A percentile compares a stretch with the other conserved stretches of the same genome.
phyloP scores from a whole-genome alignment of 345 rosid genomes.

The Acer saccharum region DNA sequence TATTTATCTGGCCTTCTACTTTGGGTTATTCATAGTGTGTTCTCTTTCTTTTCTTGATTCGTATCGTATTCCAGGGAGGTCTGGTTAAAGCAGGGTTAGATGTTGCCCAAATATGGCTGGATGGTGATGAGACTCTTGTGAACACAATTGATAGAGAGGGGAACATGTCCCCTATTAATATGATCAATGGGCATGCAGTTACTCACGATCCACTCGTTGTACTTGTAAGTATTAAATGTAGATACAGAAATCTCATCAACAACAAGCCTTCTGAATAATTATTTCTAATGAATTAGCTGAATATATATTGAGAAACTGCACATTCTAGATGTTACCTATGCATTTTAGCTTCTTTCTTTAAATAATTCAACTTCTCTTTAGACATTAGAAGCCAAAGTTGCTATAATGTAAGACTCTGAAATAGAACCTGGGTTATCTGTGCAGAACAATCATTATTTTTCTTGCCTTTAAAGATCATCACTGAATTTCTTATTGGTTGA shows the following conservation, averaged over 20 bases:
- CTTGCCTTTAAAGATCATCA: neutral
- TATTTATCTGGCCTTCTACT: neutral
- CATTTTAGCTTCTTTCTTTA: neutral
- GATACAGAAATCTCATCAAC: neutral
- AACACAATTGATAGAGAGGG: conserved; percentile 87
- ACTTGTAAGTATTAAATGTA: conserved; percentile 56
- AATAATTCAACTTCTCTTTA: neutral
- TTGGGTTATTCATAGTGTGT: conserved; percentile 12
- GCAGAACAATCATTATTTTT: neutral
- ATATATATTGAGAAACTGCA: neutral
- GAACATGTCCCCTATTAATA: conserved; percentile 63
- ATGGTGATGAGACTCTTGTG: conserved; percentile 87
- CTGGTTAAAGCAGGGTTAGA: conserved; percentile 90
- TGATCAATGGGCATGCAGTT: conserved; percentile 78
- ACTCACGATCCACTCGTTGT: conserved; percentile 91
- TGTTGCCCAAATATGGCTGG: conserved; percentile 90
- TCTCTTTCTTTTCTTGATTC: neutral
- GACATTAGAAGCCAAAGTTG: neutral
- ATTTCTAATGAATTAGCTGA: neutral
- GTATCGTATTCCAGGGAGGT: conserved; percentile 62
- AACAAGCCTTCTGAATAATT: neutral
- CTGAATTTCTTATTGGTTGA: neutral
- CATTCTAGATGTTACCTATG: neutral
- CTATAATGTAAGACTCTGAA: neutral
- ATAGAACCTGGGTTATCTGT: neutral